Conservation (phyloP, 2,329 filamentous ascomycete species). For the Fusarium sp. region DNA sequence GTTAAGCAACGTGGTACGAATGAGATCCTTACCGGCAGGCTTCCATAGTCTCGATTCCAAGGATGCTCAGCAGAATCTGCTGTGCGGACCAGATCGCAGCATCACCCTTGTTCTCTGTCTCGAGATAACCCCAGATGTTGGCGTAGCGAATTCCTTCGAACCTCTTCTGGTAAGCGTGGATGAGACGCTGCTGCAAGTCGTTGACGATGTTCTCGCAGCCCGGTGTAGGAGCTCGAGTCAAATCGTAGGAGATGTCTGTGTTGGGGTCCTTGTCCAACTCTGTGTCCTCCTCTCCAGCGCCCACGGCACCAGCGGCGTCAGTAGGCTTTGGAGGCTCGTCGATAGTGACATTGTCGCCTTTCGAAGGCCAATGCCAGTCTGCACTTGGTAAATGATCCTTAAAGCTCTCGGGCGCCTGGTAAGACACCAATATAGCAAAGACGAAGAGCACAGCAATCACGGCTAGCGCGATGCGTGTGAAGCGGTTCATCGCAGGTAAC, state of each 20-base stretch:
- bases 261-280: slow-evolving; percentile 21
- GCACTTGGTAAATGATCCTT: slow-evolving; percentile 23
- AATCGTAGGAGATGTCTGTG: slow-evolving; percentile 37
- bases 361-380: slow-evolving; percentile 35
- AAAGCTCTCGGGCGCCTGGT: slow-evolving; percentile 30
- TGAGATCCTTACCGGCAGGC: slow-evolving; percentile 35
- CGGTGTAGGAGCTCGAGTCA: slow-evolving; percentile 22
- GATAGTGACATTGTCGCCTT: slow-evolving; percentile 10
- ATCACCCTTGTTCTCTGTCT: slow-evolving; percentile 42
- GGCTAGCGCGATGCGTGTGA: slow-evolving; percentile 38
- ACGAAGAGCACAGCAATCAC: slow-evolving; percentile 34
- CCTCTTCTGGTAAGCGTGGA: slow-evolving; percentile 38
- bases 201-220: slow-evolving; percentile 40
- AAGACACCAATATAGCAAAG: slow-evolving; percentile 32
- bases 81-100: slow-evolving; percentile 42
- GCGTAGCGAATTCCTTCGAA: slow-evolving; percentile 38
- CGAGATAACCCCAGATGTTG: slow-evolving; percentile 43
- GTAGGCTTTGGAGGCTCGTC: slow-evolving; percentile 15
- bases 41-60: slow-evolving; percentile 42
- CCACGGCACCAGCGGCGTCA: slow-evolving; percentile 11
- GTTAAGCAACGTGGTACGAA: slow-evolving; percentile 1
- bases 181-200: slow-evolving; percentile 40
- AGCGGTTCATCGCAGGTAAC: slow-evolving; percentile 33
- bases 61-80: slow-evolving; percentile 38
- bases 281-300: slow-evolving; percentile 27